These are phyloP conservation scores for Kalanchoe fedtschenkoi DNA, from an alignment of 164 flowering plant species.

Conservation along the genomic window DNA sequence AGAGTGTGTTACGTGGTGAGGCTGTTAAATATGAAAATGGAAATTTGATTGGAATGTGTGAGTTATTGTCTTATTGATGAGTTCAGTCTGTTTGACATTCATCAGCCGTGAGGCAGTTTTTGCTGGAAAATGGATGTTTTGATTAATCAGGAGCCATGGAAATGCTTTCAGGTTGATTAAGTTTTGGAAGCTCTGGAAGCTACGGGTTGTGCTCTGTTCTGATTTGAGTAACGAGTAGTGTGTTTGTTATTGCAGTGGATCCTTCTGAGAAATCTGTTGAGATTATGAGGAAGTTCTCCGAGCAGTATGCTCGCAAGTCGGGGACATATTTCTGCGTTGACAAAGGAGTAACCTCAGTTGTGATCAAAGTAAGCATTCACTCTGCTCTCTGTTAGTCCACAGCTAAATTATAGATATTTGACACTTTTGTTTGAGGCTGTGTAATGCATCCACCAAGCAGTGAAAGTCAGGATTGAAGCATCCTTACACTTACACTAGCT, in stretches of 20 bases:
- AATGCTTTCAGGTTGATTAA: neutral
- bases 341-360: conserved; percentile 93
- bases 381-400: neutral
- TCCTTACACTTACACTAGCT: no score
- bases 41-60: no score
- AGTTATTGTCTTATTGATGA: no score
- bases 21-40: no score
- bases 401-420: neutral
- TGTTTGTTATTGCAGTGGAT: conserved; percentile 37
- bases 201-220: neutral
- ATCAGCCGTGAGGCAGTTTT: no score
- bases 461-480: no score
- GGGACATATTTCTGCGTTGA: conserved; percentile 93
- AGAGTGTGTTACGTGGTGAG: no score
- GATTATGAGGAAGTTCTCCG: conserved; percentile 97
- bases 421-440: neutral
- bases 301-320: conserved; percentile 89
- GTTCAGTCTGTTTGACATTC: no score
- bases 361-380: conserved; percentile 56
- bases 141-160: neutral
- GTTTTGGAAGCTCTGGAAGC: neutral
- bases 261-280: conserved; percentile 91
- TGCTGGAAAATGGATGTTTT: no score
- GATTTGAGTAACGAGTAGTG: neutral
- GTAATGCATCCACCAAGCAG: neutral